Percentiles rank a stretch among this genome's conserved stretches.
Conservation (phyloP, 305 asterid species). For the Striga hermonthica region DNA sequence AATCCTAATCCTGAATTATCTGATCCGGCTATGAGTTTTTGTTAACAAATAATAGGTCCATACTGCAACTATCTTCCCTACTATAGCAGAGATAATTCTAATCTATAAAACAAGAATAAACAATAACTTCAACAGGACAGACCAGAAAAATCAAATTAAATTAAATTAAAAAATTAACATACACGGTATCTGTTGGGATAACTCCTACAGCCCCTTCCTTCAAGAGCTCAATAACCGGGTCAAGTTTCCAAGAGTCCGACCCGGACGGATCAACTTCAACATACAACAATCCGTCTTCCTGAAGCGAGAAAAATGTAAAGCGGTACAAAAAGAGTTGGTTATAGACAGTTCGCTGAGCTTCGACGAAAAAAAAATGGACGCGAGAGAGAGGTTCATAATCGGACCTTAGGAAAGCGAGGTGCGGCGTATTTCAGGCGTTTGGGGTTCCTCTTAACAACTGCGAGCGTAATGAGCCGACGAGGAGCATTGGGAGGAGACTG, state of each 20-base stretch:
- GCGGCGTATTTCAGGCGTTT: constrained; percentile 83
- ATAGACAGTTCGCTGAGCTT: background rate
- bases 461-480: constrained; percentile 44
- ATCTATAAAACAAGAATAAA: background rate
- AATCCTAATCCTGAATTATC: background rate
- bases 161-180: constrained; percentile 23
- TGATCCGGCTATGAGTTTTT: constrained; percentile 1
- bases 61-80: background rate
- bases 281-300: constrained; percentile 62
- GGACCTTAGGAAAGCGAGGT: constrained; percentile 77
- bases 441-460: constrained; percentile 73
- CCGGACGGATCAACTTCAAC: constrained; percentile 82
- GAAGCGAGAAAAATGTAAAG: constrained; percentile 25
- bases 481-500: constrained; percentile 27
- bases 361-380: constrained; percentile 6
- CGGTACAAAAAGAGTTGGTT: background rate
- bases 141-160: background rate
- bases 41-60: constrained; percentile 9
- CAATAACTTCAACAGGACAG: background rate
- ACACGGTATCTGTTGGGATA: constrained; percentile 95
- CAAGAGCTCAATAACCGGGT: constrained; percentile 67
- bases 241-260: constrained; percentile 81
- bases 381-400: background rate
- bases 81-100: background rate
- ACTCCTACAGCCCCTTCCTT: constrained; percentile 94